Evolutionary conservation across 225 moss, liverwort and hornwort genomes (phyloP), one percentile per base, ranked within the genome.

Genomic region (Neckera pumila): DNA sequence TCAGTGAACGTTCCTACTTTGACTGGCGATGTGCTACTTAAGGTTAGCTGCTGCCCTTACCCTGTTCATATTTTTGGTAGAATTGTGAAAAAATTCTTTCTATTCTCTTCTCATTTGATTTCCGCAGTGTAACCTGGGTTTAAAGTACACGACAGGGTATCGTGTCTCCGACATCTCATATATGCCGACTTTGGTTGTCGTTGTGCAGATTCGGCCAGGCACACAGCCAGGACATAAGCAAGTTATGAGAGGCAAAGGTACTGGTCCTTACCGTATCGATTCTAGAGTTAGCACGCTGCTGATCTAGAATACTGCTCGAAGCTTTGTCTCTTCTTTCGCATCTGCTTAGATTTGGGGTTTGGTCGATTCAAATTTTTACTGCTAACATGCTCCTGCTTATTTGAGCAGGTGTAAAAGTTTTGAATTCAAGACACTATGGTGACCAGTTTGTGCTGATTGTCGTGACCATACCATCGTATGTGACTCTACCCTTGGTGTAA

Each of bases 191-290:
- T 58, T 69, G 31, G 66, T 62, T 81, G 30, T 82, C 34, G 18
- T 77, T 90, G 62, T 93, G 89, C 93, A 94, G 94, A 88, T 97
- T 92, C 95, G 93, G 79, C 92, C 96, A 79, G 97, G 97, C 71
- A 98, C 96, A 56, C 97, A 98, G 85, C 92, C 95, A 80, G 95
- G 96, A 81, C 92, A 96, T 62, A 96, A 92, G 87, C 94, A 96
- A 84, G 94, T 96, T 73, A 87, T 98, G 81, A 94, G 96, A 86
- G 97, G 97, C 87, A 98, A 98, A 95, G 97, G 96, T 96, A 92
- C 57, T 92, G 40, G 58, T 66, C 45, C 54, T 90, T 83, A 33
- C 56, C 36, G 25, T 82, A 49, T 83, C 60, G 64, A 86, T 78
- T 85, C 47, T 80, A 63, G 28, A 85, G 64, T 83, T 65, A 70